Evolutionary conservation across 2,329 filamentous ascomycete species (phyloP).

Genomic region (Claviceps sorghi): DNA sequence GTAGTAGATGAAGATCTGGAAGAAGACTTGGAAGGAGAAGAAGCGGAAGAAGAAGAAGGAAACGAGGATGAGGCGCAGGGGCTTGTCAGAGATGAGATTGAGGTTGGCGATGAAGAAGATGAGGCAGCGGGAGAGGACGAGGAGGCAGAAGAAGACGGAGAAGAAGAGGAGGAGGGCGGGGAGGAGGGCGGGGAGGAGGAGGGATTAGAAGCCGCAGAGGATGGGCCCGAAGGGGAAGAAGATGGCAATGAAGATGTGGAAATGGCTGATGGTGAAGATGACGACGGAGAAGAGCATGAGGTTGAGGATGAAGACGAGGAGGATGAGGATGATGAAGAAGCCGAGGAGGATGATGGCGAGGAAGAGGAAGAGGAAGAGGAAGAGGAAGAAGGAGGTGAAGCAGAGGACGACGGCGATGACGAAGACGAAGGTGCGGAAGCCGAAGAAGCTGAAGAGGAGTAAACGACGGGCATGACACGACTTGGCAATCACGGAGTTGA

Average conservation of each 20-base stretch:
- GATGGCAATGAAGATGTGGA: conserved; percentile 13
- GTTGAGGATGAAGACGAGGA: conserved; percentile 9
- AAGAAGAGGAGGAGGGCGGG: conserved; percentile 6
- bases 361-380: conserved; percentile 7
- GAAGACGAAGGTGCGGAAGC: neutral
- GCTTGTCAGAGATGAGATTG: neutral
- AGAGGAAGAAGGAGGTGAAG: conserved; percentile 5
- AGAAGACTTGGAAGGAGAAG: conserved; percentile 3
- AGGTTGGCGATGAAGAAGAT: too few species aligned
- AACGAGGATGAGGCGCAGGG: conserved; percentile 5
- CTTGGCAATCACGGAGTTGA: neutral
- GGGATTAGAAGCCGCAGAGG: conserved; percentile 8
- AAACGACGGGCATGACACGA: neutral
- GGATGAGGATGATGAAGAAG: conserved; percentile 4
- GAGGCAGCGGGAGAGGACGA: conserved; percentile 8
- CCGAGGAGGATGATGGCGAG: conserved; percentile 7
- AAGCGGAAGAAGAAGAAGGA: conserved; percentile 5
- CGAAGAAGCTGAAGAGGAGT: conserved; percentile 6
- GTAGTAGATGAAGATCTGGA: conserved; percentile 2
- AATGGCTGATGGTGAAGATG: conserved; percentile 7
- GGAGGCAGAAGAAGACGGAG: neutral
- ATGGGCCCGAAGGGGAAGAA: conserved; percentile 8
- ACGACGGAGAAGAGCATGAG: conserved; percentile 5
- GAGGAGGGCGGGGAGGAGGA: neutral
- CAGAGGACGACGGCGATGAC: conserved; percentile 8